These are phyloP conservation scores for Penicillium italicum DNA, from an alignment of 2,329 filamentous ascomycete genomes.

Conservation along the genomic window DNA sequence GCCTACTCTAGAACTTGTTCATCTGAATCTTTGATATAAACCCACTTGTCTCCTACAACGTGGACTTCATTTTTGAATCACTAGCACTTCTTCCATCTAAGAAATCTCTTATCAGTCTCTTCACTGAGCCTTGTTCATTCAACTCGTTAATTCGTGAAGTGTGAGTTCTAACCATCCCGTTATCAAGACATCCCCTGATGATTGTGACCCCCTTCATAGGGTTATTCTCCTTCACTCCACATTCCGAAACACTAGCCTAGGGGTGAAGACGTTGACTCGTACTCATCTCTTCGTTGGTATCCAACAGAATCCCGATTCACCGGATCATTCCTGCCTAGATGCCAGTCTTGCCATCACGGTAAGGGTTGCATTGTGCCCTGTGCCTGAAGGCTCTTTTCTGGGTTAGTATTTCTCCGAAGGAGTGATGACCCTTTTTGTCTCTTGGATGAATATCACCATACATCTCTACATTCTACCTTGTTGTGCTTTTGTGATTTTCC, in stretches of 20 bases:
- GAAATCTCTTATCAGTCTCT: constrained; percentile 19
- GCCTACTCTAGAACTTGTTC: constrained; percentile 1
- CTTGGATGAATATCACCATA: constrained; percentile 15
- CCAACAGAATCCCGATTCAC: constrained; percentile 33
- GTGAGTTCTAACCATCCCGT: constrained; percentile 33
- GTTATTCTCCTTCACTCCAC: constrained; percentile 37
- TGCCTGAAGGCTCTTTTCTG: constrained; percentile 41
- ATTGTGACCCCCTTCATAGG: constrained; percentile 40
- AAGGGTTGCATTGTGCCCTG: constrained; percentile 43
- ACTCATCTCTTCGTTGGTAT: constrained; percentile 40
- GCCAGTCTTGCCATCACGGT: constrained; percentile 44
- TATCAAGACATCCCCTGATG: constrained; percentile 35
- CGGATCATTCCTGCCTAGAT: constrained; percentile 46
- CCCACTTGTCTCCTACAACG: constrained; percentile 4
- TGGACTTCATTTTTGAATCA: constrained; percentile 25
- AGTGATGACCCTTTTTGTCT: constrained; percentile 17
- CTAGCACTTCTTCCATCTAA: constrained; percentile 17
- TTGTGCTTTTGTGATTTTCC: constrained; percentile 7
- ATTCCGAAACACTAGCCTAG: constrained; percentile 38
- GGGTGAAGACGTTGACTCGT: constrained; percentile 49
- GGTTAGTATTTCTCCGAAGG: constrained; percentile 39
- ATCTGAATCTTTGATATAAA: constrained; percentile 3
- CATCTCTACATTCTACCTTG: constrained; percentile 9
- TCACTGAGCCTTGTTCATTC: constrained; percentile 25
- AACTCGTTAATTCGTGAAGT: constrained; percentile 32